Conservation (phyloP, 129 eudicot genomes). For the Centrapalus pauciflorus region DNA sequence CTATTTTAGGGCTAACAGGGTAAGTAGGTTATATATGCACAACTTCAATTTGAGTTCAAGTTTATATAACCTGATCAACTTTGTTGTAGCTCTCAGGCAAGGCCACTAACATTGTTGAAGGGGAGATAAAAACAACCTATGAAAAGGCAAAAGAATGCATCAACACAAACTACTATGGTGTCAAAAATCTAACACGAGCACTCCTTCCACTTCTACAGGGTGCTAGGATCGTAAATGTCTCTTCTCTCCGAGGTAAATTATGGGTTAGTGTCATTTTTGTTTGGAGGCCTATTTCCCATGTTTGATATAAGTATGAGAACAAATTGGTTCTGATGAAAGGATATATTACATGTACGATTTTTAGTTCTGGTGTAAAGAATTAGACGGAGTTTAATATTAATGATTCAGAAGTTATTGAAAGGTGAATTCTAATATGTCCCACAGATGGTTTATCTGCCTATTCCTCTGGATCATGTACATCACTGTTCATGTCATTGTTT, state of each 20-base stretch:
- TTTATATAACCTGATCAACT: not conserved
- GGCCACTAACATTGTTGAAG: slow-evolving; percentile 52
- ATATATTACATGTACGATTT: not conserved
- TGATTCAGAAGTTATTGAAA: too few species aligned
- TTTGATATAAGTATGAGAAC: not conserved
- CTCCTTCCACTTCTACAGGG: slow-evolving; percentile 82
- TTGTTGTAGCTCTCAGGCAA: slow-evolving; percentile 57
- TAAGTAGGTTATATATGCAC: slow-evolving; percentile 12
- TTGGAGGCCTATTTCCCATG: not conserved
- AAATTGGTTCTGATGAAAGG: not conserved
- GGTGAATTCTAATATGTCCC: slow-evolving; percentile 26
- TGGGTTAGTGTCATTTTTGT: slow-evolving; percentile 32
- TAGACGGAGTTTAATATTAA: too few species aligned
- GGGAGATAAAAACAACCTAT: slow-evolving; percentile 52
- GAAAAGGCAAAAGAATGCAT: slow-evolving; percentile 65
- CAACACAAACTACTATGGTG: slow-evolving; percentile 73
- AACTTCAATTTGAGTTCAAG: not conserved
- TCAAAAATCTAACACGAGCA: slow-evolving; percentile 61
- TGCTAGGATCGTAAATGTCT: slow-evolving; percentile 69
- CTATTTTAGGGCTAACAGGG: too few species aligned
- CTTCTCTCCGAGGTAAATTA: slow-evolving; percentile 65
- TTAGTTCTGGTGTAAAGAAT: slow-evolving; percentile 60
- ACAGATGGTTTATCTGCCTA: slow-evolving; percentile 53
- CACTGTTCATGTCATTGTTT: slow-evolving; percentile 17
- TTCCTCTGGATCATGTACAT: slow-evolving; percentile 48